phyloP scores from a whole-genome alignment of 1,284 basidiomycete species.

The Cutaneotrichosporon sp. region DNA sequence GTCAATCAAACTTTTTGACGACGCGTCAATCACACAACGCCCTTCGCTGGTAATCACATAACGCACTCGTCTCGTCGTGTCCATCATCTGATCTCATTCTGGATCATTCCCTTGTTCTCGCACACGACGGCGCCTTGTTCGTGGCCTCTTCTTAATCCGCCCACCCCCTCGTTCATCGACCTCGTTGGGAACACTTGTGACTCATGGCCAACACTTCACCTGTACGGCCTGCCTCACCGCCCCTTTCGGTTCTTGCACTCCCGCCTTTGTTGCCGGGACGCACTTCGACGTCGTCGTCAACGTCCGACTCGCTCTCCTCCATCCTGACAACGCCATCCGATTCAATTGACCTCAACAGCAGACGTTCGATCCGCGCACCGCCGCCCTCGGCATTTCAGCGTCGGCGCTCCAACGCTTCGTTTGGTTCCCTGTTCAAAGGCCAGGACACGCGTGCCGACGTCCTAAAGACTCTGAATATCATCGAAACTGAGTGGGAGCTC shows the following conservation, averaged over 20 bases:
- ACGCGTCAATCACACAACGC: too few species aligned
- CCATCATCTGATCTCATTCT: too few species aligned
- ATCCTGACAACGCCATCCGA: neutral
- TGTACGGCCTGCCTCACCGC: constrained; percentile 5
- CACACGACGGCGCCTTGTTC: too few species aligned
- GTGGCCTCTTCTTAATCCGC: neutral
- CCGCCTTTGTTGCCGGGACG: constrained; percentile 6
- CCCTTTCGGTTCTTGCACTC: constrained; percentile 6
- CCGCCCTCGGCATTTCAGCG: neutral
- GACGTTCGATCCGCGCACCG: neutral
- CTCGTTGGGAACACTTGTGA: neutral
- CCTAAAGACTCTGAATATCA: constrained; percentile 6
- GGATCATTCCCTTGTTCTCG: too few species aligned
- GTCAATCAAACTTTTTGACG: too few species aligned
- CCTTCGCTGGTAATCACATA: too few species aligned
- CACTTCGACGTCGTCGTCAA: neutral
- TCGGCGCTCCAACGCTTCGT: neutral
- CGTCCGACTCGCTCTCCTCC: constrained; percentile 3
- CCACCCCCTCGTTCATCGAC: neutral
- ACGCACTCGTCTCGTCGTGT: too few species aligned
- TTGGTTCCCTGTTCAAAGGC: constrained; percentile 7
- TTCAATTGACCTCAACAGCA: neutral
- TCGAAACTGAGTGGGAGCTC: constrained; percentile 17
- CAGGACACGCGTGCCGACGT: constrained; percentile 13
- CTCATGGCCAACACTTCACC: neutral